Evolutionary conservation across 257 asterid species (phyloP).

Genomic region (Nicotiana obtusifolia): DNA sequence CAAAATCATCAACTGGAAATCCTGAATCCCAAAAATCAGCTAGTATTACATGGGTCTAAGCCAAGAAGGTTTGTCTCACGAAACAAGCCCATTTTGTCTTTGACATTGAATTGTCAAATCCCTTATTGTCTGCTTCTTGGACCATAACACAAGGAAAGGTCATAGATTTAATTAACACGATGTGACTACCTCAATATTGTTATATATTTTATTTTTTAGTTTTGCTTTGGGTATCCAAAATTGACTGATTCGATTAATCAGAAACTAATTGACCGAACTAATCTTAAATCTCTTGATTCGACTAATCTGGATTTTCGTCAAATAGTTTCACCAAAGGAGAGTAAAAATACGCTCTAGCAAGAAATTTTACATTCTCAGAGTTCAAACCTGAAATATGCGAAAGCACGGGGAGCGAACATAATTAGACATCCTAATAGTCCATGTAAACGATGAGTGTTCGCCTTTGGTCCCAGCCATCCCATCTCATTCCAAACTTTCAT

Average conservation of each 20-base stretch:
- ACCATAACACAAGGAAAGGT: not conserved
- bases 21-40: not conserved
- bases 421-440: too few relatives aligned
- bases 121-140: conserved; percentile 1
- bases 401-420: too few relatives aligned
- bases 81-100: not conserved
- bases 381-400: not conserved
- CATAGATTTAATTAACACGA: not conserved
- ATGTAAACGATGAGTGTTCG: too few relatives aligned
- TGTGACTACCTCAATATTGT: not conserved
- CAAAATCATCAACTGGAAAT: not conserved
- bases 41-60: not conserved
- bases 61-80: not conserved
- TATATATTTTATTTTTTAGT: too few relatives aligned
- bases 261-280: not conserved
- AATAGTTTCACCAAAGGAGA: not conserved
- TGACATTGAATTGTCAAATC: conserved; percentile 8
- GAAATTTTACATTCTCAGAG: not conserved
- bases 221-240: not conserved
- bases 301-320: not conserved
- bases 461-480: too few relatives aligned
- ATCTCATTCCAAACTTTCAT: too few relatives aligned
- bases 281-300: not conserved
- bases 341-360: not conserved
- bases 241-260: too few relatives aligned